Evolutionary conservation across 352 stramenopile genomes (phyloP), one percentile per base, ranked within the genome.

Genomic region (Pythium myriotylum): DNA sequence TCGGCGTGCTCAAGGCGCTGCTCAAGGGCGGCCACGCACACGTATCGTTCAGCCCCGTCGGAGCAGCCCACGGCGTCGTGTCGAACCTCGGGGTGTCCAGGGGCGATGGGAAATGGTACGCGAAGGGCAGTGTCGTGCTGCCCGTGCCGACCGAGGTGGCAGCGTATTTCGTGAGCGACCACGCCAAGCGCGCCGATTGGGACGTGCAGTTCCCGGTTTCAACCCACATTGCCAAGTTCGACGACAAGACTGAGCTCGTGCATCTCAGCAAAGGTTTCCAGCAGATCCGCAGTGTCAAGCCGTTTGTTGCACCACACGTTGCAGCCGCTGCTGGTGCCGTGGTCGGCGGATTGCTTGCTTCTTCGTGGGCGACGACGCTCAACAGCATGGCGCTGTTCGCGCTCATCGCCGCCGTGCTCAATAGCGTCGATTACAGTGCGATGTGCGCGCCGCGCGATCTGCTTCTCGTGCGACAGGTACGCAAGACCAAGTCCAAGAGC

Each of bases 401-500:
- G 20, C 57, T 87, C 19, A 74, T 82, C 46, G 74, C 73, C n/a
- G 85, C 71, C 14, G 70, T 84, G 0, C 56, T 91, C 39, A 88
- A 76, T 42, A 77, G 62, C 17, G 64, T 87, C 5, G 75, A 91
- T 59, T 88, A 79, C 65, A 84, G 80, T 51, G 37, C 69, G 12
- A 59, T 83, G 14, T 84, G 73, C 14, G 41, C 46, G 3, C 78
- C 86, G 7, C 79, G 86, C 17, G 83, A 94, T 40, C 22, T 92
- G 61, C 64, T 94, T n/a, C 33, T 94, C 47, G 57, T 94, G 14
- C 83, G 84, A 51, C 83, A 94, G 56, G 76, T 90, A 16, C 81
- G 84, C 7, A 79, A 91, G 54, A 70, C 70, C 1, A 60, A 57
- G 43, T 70, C 61, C 5, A 63, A 70, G 24, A 76, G 74, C 14